Evolutionary conservation across 108 stramenopile species (phyloP).

Genomic region (Cyclotella sp.): DNA sequence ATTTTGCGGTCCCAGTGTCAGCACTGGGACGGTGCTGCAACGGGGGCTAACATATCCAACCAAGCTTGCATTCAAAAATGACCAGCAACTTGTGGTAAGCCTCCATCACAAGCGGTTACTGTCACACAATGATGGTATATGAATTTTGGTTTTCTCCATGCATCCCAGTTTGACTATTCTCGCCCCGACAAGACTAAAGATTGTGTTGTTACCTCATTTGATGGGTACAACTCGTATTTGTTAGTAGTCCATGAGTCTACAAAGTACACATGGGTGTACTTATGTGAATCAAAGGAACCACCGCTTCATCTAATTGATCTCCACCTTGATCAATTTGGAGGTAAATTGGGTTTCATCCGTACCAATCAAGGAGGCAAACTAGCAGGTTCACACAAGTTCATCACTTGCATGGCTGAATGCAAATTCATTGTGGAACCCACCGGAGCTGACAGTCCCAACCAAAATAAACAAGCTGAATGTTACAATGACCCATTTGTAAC

Average conservation of each 20-base stretch:
- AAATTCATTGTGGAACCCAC: background rate
- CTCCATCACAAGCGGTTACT: background rate
- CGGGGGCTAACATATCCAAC: too few species aligned
- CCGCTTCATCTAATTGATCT: background rate
- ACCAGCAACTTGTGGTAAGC: background rate
- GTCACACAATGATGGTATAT: background rate
- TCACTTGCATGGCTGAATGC: background rate
- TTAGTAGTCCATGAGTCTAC: background rate
- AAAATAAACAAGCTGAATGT: background rate
- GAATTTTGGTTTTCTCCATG: background rate
- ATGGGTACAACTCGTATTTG: background rate
- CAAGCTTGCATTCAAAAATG: background rate
- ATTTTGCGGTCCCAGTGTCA: too few species aligned
- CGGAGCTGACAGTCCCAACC: background rate
- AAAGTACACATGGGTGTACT: too few species aligned
- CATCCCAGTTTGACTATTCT: background rate
- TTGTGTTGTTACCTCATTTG: background rate
- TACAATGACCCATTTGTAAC: background rate
- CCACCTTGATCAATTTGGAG: background rate
- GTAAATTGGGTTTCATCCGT: too few species aligned
- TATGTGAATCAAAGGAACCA: background rate
- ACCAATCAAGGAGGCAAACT: background rate
- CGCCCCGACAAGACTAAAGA: background rate
- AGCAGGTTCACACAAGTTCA: background rate
- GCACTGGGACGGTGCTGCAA: too few species aligned